Base-by-base conservation (phyloP, 495 filamentous ascomycete species). In the Hypoxylon rickii region DNA sequence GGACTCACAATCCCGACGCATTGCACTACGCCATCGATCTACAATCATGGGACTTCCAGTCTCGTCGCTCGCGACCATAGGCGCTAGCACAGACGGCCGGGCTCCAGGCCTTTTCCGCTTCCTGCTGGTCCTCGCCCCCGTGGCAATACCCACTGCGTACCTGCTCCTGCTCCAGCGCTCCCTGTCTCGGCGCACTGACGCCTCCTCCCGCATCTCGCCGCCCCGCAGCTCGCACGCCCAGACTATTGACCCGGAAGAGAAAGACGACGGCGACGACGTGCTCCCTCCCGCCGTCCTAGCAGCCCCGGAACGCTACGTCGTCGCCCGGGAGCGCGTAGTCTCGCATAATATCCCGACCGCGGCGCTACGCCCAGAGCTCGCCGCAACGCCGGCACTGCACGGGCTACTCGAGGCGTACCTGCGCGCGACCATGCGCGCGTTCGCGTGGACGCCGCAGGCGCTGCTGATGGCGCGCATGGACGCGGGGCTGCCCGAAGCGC, bases 401-500 rank as follows among this genome's bases (percentile, higher is more conserved):
- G 38, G 58, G 0, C 26, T 65, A 1, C 47, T 73, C 2, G 58
- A 61, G 1, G 36, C 37, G 3, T 73, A 73, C 37, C 45, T 67
- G 2, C 43, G 58, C 11, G 58, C 65, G 1, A 69, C 70, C 1
- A 68, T 71, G 66, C 51, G 51, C 3, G 57, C 59, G 2, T 70
- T 71, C 50, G 37, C 65, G 15, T 61, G 58, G 52, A 71, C 70
- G 39, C 68, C 66, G n/a, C 67, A 71, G 53, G 66, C 63, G 0
- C 54, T 61, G n/a, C 13, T 64, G 7, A 62, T 71, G 53, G 40
- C 40, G 29, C 32, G 31, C 38, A 19, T 59, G 49, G 61, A 45
- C 2, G 5, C 45, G 0, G 42, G 48, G 17, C 15, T 56, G 22
- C 18, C 31, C 3, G 41, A 44, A 7, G 34, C 54, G 21, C 43